Evolutionary conservation across 192 early-diverging fungal genomes (phyloP).

Genomic region (Coemansia sp.): DNA sequence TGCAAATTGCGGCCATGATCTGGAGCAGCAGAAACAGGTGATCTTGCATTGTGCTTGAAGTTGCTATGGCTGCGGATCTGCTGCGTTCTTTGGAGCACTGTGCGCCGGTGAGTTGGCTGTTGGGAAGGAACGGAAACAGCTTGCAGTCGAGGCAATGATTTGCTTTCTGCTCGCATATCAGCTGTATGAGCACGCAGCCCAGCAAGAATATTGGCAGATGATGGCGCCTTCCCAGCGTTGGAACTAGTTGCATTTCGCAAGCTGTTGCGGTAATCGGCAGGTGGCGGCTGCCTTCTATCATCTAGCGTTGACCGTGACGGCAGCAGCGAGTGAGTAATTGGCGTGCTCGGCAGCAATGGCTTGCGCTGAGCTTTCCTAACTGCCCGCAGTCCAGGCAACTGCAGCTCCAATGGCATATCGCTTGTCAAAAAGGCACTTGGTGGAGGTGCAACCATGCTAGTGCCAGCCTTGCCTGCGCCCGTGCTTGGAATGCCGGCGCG

Average conservation of each 20-base stretch:
- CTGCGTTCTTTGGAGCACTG: neutral
- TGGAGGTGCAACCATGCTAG: constrained; percentile 29
- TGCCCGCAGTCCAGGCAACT: constrained; percentile 10
- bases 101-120: neutral
- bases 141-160: neutral
- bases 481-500: constrained; percentile 35
- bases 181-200: neutral
- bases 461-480: neutral
- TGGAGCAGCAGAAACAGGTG: neutral
- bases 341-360: neutral
- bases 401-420: constrained; percentile 10
- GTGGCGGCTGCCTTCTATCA: too few relatives aligned
- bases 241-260: neutral
- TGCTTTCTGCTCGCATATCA: neutral
- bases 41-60: neutral
- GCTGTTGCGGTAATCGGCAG: neutral
- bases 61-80: neutral
- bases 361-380: constrained; percentile 22
- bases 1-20: neutral
- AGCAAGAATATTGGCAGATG: neutral
- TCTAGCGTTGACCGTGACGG: too few relatives aligned
- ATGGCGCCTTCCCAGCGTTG: neutral
- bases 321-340: neutral
- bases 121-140: neutral
- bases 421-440: constrained; percentile 26